A percentile compares a stretch with the other conserved stretches of the same genome.
Evolutionary conservation across 116 monocot species (phyloP).

Genomic region (Cymodocea nodosa): DNA sequence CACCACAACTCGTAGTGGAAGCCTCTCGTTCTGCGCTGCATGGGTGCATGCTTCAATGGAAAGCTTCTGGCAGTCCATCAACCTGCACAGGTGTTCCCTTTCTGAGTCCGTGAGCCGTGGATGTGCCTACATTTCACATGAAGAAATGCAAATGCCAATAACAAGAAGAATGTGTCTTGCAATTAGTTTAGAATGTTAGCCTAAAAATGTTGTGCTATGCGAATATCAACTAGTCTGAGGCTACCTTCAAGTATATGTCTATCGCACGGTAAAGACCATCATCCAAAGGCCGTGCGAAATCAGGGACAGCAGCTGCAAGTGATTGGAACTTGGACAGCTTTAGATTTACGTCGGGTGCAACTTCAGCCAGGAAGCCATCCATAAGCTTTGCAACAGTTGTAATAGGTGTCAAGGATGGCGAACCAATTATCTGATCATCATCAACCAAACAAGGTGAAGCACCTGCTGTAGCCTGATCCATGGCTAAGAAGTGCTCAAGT

Average conservation of each 20-base stretch:
- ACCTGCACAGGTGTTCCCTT: slow-evolving; percentile 57
- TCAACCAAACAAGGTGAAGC: slow-evolving; percentile 11
- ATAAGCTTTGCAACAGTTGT: slow-evolving; percentile 57
- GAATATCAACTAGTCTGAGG: not conserved
- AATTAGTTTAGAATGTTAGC: not conserved
- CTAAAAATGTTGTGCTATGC: not conserved
- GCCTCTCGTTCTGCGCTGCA: slow-evolving; percentile 83
- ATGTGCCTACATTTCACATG: slow-evolving; percentile 36
- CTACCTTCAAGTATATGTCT: slow-evolving; percentile 18
- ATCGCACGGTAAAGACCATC: slow-evolving; percentile 17
- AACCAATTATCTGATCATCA: slow-evolving; percentile 30
- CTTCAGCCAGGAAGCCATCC: slow-evolving; percentile 68
- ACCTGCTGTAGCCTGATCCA: slow-evolving; percentile 35
- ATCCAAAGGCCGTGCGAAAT: slow-evolving; percentile 10
- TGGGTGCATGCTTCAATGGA: slow-evolving; percentile 90
- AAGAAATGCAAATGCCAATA: not conserved
- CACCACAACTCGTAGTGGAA: slow-evolving; percentile 66
- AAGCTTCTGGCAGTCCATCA: slow-evolving; percentile 89
- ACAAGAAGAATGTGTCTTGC: not conserved
- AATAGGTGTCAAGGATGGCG: slow-evolving; percentile 41
- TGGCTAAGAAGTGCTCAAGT: slow-evolving; percentile 52
- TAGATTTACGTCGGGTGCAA: slow-evolving; percentile 30
- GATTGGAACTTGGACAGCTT: slow-evolving; percentile 8
- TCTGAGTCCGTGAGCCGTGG: slow-evolving; percentile 52
- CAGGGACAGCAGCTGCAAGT: slow-evolving; percentile 8